phyloP scores from a whole-genome alignment of 2,329 filamentous ascomycete species.

The Trichoderma atrobrunneum region DNA sequence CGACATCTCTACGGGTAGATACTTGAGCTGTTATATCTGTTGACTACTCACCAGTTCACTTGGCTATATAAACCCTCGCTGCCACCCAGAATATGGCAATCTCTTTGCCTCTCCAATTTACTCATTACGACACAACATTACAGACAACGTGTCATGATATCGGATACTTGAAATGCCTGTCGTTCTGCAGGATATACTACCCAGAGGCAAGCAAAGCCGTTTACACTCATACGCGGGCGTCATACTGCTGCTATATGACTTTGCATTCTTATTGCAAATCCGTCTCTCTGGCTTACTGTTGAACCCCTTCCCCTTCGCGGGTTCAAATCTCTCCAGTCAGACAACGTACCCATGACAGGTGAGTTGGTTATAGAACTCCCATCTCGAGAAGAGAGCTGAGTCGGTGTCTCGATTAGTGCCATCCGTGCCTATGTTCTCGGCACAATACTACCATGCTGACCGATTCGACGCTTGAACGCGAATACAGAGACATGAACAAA shows the following conservation, averaged over 20 bases:
- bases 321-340: not conserved
- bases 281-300: not conserved
- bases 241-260: not conserved
- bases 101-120: not conserved
- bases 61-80: not conserved
- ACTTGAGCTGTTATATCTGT: not conserved
- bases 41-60: not conserved
- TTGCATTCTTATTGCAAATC: not conserved
- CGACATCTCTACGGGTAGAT: not conserved
- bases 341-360: not conserved
- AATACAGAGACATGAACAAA: too few species aligned
- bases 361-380: not conserved
- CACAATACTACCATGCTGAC: too few species aligned
- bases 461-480: too few species aligned
- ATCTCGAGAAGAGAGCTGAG: not conserved
- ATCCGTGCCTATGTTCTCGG: too few species aligned
- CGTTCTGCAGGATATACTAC: not conserved
- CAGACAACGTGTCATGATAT: not conserved
- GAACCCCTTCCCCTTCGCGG: not conserved
- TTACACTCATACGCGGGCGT: not conserved
- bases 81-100: fast-evolving
- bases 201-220: not conserved
- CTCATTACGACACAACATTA: not conserved
- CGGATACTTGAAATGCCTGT: not conserved
- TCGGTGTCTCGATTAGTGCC: too few species aligned